These are phyloP conservation scores for Oryza glaberrima DNA, from an alignment of 176 grass and related monocot genomes.

Conservation along the genomic window DNA sequence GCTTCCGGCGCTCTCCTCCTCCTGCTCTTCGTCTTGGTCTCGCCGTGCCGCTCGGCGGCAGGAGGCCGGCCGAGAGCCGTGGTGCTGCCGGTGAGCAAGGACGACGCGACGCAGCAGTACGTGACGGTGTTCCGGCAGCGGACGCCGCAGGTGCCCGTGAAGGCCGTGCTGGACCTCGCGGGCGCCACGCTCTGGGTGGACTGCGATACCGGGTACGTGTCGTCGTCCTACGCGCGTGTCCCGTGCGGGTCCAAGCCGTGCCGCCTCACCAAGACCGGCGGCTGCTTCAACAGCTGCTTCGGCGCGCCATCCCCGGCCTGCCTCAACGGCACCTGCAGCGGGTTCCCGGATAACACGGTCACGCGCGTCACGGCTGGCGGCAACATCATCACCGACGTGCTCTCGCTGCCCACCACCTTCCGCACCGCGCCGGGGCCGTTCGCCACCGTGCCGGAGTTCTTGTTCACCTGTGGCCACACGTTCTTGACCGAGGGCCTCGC, in stretches of 20 bases:
- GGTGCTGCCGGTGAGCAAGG: constrained; percentile 41
- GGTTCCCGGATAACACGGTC: constrained; percentile 41
- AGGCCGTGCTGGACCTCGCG: constrained; percentile 54
- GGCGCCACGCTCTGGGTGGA: constrained; percentile 50
- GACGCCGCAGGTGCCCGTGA: constrained; percentile 36
- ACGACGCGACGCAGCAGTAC: constrained; percentile 51
- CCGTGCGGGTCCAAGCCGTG: constrained; percentile 40
- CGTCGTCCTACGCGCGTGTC: constrained; percentile 42
- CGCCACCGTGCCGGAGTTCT: constrained; percentile 24
- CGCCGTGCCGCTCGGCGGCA: background rate
- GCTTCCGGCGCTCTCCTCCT: background rate
- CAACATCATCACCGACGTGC: constrained; percentile 35
- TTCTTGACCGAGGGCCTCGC: constrained; percentile 38
- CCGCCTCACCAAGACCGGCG: constrained; percentile 5
- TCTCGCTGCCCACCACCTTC: constrained; percentile 42
- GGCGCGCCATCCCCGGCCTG: constrained; percentile 25
- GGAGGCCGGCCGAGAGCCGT: constrained; percentile 35
- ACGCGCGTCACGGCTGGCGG: constrained; percentile 17
- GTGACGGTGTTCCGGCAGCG: constrained; percentile 39
- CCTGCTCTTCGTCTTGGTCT: background rate
- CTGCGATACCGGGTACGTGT: constrained; percentile 46
- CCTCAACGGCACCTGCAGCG: constrained; percentile 45
- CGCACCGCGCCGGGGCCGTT: constrained; percentile 33
- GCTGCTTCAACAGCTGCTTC: constrained; percentile 28
- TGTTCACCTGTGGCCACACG: constrained; percentile 47